These are phyloP conservation scores for Dorcoceras hygrometricum DNA, from an alignment of 257 asterid species.

Conservation along the genomic window DNA sequence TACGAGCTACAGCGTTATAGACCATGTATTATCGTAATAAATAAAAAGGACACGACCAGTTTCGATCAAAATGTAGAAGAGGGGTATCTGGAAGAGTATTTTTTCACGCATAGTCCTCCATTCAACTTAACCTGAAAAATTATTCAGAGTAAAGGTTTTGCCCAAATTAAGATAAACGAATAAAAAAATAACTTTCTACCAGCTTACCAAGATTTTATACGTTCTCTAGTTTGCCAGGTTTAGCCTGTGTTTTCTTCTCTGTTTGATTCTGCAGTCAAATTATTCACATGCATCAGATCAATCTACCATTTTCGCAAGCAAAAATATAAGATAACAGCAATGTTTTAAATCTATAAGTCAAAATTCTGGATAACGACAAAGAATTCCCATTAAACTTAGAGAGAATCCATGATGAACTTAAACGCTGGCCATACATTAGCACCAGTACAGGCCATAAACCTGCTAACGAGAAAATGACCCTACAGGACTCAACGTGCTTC, in stretches of 20 bases:
- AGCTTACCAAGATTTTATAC: slow-evolving; percentile 27
- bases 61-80: slow-evolving; percentile 9
- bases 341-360: not conserved
- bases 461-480: not conserved
- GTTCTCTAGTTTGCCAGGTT: slow-evolving; percentile 37
- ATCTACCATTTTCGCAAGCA: not conserved
- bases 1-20: not conserved
- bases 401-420: not conserved
- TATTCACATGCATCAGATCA: not conserved
- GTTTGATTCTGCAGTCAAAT: slow-evolving; percentile 32
- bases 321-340: not conserved
- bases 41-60: no score
- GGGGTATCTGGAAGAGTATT: slow-evolving; percentile 7
- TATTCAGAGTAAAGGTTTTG: not conserved
- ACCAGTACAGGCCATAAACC: not conserved
- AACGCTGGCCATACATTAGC: not conserved
- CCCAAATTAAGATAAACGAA: not conserved
- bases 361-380: not conserved
- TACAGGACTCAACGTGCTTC: not conserved
- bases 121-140: slow-evolving; percentile 6
- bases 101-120: slow-evolving; percentile 13
- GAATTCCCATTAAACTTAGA: not conserved
- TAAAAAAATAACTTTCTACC: slow-evolving; percentile 25
- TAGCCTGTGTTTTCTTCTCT: slow-evolving; percentile 32
- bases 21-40: not conserved